Conservation (phyloP, 805 yeast genomes). For the Spathaspora boniae region DNA sequence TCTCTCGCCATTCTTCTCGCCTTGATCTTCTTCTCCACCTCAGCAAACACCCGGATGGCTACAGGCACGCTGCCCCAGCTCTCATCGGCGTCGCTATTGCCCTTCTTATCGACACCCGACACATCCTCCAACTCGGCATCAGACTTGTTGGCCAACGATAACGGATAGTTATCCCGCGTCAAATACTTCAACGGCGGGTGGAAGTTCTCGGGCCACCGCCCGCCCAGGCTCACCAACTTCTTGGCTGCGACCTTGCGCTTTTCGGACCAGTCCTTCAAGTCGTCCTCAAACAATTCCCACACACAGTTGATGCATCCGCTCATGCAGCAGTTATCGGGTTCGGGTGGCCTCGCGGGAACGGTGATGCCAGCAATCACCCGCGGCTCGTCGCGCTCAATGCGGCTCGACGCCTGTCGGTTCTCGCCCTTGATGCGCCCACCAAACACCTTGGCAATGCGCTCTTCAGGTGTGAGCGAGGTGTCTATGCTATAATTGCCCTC, state of each 20-base stretch:
- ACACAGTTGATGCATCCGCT: constrained; percentile 96
- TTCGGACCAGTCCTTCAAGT: constrained; percentile 75
- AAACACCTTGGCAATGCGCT: constrained; percentile 48
- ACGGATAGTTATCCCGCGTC: constrained; percentile 31
- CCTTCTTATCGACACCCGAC: neutral
- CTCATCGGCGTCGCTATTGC: constrained; percentile 19
- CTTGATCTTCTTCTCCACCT: constrained; percentile 68
- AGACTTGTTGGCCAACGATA: constrained; percentile 27
- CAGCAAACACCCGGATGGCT: constrained; percentile 77
- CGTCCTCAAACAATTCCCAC: constrained; percentile 91
- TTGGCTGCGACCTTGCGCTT: constrained; percentile 56
- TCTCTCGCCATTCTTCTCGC: constrained; percentile 21
- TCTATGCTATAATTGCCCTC: constrained; percentile 33
- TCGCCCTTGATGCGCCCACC: constrained; percentile 58
- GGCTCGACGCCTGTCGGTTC: constrained; percentile 37
- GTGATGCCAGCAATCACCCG: constrained; percentile 52
- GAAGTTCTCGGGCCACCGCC: constrained; percentile 43
- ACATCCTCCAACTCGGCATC: constrained; percentile 9
- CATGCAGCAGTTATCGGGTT: constrained; percentile 97
- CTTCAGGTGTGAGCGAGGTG: constrained; percentile 34
- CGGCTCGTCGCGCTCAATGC: constrained; percentile 35
- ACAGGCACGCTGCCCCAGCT: constrained; percentile 59
- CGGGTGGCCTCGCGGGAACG: constrained; percentile 81
- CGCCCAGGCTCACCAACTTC: constrained; percentile 32
- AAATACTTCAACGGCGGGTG: constrained; percentile 36